A percentile compares a stretch with the other conserved stretches of the same genome.
These are phyloP conservation scores for Pyricularia pennisetigena DNA, from an alignment of 2,329 filamentous ascomycete species.

Conservation along the genomic window DNA sequence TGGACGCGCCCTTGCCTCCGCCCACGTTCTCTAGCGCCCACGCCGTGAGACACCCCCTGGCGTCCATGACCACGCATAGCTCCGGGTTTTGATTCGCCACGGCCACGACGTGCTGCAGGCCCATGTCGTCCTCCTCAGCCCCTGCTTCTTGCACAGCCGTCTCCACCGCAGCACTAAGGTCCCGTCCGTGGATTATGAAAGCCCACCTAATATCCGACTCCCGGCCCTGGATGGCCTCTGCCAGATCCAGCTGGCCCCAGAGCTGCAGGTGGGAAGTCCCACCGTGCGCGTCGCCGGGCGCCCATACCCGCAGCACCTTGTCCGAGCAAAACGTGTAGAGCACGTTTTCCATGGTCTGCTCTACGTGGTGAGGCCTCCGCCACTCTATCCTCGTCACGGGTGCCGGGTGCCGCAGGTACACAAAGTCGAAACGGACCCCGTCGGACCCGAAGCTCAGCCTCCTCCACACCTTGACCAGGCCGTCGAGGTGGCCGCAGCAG, in stretches of 20 bases:
- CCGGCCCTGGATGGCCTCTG: slow-evolving; percentile 50
- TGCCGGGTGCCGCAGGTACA: slow-evolving; percentile 77
- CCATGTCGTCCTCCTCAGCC: slow-evolving; percentile 50
- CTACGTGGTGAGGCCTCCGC: slow-evolving; percentile 67
- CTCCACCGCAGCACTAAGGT: slow-evolving; percentile 71
- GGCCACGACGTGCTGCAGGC: slow-evolving; percentile 75
- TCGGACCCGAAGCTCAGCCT: slow-evolving; percentile 74
- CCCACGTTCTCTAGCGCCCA: slow-evolving; percentile 88
- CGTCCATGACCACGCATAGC: slow-evolving; percentile 77
- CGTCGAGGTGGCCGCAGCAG: slow-evolving; percentile 67
- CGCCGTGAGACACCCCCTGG: slow-evolving; percentile 76
- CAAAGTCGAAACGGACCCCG: slow-evolving; percentile 80
- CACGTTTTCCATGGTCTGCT: slow-evolving; percentile 75
- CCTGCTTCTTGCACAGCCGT: slow-evolving; percentile 55
- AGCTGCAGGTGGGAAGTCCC: slow-evolving; percentile 50
- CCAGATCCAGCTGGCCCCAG: slow-evolving; percentile 73
- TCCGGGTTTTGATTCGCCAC: slow-evolving; percentile 80
- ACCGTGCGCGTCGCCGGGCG: slow-evolving; percentile 60
- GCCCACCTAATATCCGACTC: slow-evolving; percentile 43
- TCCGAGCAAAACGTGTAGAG: slow-evolving; percentile 86
- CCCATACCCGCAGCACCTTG: slow-evolving; percentile 74
- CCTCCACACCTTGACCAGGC: slow-evolving; percentile 87
- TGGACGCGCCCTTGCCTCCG: slow-evolving; percentile 21
- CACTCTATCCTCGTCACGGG: slow-evolving; percentile 78
- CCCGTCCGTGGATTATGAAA: slow-evolving; percentile 73